Conservation (phyloP, 177 flowering plant species). For the Vitis hybrid region DNA sequence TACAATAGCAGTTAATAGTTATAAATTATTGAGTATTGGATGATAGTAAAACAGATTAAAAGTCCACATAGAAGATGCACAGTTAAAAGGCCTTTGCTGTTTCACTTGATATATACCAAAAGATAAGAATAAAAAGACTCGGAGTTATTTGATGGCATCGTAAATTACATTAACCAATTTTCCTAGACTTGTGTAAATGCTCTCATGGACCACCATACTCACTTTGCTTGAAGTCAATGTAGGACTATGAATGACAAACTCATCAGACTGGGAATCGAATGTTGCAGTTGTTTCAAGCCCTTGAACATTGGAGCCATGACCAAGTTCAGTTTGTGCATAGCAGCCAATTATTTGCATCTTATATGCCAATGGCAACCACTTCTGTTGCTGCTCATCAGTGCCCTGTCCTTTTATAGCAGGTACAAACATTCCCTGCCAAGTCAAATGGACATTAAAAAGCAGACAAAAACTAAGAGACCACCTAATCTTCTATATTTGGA, state of each 20-base stretch:
- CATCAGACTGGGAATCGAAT: slow-evolving; percentile 85
- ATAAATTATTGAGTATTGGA: no score
- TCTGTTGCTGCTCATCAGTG: slow-evolving; percentile 88
- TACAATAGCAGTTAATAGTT: no score
- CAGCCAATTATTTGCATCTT: slow-evolving; percentile 99
- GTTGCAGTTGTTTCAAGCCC: slow-evolving; percentile 99
- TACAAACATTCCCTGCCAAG: slow-evolving; percentile 85
- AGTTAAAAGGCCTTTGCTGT: not conserved
- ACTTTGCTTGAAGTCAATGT: slow-evolving; percentile 95
- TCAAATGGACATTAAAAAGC: not conserved
- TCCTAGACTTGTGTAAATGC: not conserved
- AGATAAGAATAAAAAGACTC: not conserved
- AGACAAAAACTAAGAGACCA: not conserved
- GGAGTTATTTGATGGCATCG: not conserved
- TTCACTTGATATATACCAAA: not conserved
- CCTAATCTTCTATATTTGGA: not conserved
- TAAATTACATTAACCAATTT: not conserved
- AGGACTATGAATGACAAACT: slow-evolving; percentile 90
- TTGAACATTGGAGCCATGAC: slow-evolving; percentile 99
- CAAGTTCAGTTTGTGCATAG: slow-evolving; percentile 99
- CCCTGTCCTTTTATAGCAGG: slow-evolving; percentile 97
- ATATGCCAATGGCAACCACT: slow-evolving; percentile 91
- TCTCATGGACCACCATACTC: slow-evolving; percentile 23
- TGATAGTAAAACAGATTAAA: no score
- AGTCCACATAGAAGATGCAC: not conserved